A percentile compares a stretch with the other conserved stretches of the same genome.
Conservation (phyloP, 768 basidiomycete genomes). For the Panaeolus papilionaceus region DNA sequence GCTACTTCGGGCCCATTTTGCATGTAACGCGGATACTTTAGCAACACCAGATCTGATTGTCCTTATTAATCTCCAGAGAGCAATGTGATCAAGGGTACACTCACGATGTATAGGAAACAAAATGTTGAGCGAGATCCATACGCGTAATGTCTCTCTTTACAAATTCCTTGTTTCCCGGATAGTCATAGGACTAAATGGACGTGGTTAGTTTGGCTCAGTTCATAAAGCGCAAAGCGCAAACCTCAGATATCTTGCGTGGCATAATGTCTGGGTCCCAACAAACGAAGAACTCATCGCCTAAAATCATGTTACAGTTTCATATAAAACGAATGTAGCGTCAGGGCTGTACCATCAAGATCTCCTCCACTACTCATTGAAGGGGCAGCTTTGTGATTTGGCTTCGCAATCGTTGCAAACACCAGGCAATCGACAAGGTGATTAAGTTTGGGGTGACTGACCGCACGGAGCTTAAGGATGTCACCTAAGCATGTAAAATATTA, state of each 20-base stretch:
- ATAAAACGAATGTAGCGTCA: not conserved
- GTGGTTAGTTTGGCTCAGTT: not conserved
- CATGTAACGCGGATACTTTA: slow-evolving; percentile 59
- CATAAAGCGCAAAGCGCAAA: slow-evolving; percentile 27
- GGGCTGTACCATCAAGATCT: slow-evolving; percentile 57
- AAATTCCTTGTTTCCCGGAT: slow-evolving; percentile 67
- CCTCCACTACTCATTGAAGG: slow-evolving; percentile 77
- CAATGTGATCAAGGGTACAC: slow-evolving; percentile 20
- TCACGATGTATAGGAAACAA: slow-evolving; percentile 69
- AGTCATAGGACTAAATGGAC: slow-evolving; percentile 62
- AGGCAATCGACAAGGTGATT: slow-evolving; percentile 69
- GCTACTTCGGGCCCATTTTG: slow-evolving; percentile 62
- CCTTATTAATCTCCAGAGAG: too few species aligned
- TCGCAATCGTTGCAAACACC: slow-evolving; percentile 66
- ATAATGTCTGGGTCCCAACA: slow-evolving; percentile 74
- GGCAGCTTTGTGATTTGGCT: slow-evolving; percentile 63
- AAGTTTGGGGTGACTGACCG: slow-evolving; percentile 55
- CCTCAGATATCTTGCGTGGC: slow-evolving; percentile 60
- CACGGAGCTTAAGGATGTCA: slow-evolving; percentile 69
- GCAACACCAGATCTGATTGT: slow-evolving; percentile 59
- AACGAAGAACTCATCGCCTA: slow-evolving; percentile 72
- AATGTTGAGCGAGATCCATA: slow-evolving; percentile 66
- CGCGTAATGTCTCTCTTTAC: slow-evolving; percentile 54
- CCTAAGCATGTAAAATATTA: slow-evolving; percentile 38
- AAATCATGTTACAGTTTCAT: not conserved